Evolutionary conservation across 2,329 filamentous ascomycete genomes (phyloP), one percentile per base, ranked within the genome.

Genomic region (Tolypocladium album): DNA sequence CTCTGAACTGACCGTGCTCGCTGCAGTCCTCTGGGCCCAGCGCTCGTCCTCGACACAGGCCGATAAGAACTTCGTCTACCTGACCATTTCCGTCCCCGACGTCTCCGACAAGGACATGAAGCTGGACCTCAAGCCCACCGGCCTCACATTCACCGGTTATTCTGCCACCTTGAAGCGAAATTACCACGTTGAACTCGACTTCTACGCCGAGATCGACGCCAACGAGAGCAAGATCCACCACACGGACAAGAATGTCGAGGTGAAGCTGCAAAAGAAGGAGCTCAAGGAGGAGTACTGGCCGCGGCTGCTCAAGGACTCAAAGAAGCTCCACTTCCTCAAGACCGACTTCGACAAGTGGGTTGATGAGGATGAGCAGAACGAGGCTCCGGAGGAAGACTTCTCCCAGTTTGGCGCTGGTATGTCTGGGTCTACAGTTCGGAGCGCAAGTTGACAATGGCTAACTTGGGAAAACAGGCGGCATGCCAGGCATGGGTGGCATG

Each of bases 281-380:
- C 83, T 94, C 66, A 90, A 92, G 78, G 86, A 91, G 71, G 91
- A 94, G 77, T 97, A 88, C 85, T 99, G 94, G 94, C 92, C 92
- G 64, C 87, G 94, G 65, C 83, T 99, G 70, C 83, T 97, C 74
- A 97, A 97, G 87, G 90, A 93, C 62, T 76, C 80, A 67, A 88
- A 90, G 83, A 96, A 91, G 82, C 79, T 90, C 59, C 94, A 97
- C 79, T 99, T 92, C 85, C 78, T 99, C 71, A 96, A 96, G 88
- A 97, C 94, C 65, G 89, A 99, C 79, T 99, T 99, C 70, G 92
- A 97, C 81, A 97, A 96, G 88, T 97, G 92, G 92, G 90, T 96
- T 70, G 92, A 97, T 68, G 91, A 97, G 85, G 92, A 99, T 73
- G 94, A 99, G 84, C 94, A 99, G 81, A 89, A 97, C 72, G 92